phyloP scores from a whole-genome alignment of 1,284 basidiomycete genomes.

The Sporisorium exsertum region DNA sequence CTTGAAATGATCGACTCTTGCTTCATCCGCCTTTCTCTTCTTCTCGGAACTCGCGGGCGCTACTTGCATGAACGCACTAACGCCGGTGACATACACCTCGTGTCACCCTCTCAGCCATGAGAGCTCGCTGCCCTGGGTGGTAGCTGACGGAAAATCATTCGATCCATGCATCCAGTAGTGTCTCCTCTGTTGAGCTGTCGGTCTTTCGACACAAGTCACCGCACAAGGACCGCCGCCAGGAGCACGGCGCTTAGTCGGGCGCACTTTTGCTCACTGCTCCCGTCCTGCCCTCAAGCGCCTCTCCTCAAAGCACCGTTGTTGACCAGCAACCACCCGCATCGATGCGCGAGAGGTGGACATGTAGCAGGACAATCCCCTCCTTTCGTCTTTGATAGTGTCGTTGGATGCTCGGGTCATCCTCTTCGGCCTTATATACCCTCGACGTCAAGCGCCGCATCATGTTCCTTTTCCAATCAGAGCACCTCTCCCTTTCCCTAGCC shows the following conservation, averaged over 20 bases:
- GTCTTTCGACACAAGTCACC: not conserved
- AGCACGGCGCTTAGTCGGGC: too few relatives aligned
- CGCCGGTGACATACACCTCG: not conserved
- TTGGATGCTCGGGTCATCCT: too few relatives aligned
- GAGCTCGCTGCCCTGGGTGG: too few relatives aligned
- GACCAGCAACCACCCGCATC: too few relatives aligned
- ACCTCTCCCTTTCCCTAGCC: too few relatives aligned
- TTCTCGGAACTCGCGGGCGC: not conserved
- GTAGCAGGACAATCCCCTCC: too few relatives aligned
- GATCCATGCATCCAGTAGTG: not conserved
- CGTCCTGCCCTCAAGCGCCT: too few relatives aligned
- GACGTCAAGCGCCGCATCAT: not conserved
- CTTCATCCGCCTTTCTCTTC: not conserved
- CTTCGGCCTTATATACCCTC: not conserved
- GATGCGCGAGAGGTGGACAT: too few relatives aligned
- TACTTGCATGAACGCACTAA: not conserved
- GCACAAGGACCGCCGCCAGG: not conserved
- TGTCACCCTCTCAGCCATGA: not conserved
- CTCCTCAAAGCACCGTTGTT: too few relatives aligned
- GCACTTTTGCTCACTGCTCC: too few relatives aligned
- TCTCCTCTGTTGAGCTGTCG: not conserved
- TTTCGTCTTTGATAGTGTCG: too few relatives aligned
- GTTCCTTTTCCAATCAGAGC: not conserved
- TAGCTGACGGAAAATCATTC: too few relatives aligned
- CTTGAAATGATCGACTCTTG: not conserved